Percentiles rank a stretch among this genome's conserved stretches.
phyloP scores from a whole-genome alignment of 805 yeast species.

The Suhomyces prunicola region DNA sequence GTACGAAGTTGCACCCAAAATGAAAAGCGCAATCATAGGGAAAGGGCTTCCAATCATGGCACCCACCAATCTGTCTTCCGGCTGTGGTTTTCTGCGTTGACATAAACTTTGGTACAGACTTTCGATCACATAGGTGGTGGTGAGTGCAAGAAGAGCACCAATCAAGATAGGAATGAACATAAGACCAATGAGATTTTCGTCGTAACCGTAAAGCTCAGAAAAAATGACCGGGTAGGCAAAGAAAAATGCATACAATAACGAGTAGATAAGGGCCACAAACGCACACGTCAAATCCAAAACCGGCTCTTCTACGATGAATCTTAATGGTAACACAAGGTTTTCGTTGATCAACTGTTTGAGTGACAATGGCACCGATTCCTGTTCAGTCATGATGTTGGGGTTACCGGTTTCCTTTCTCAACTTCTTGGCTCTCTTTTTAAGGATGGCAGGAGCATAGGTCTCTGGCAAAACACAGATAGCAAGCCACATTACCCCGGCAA shows the following conservation, averaged over 20 bases:
- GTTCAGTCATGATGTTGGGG: constrained; percentile 84
- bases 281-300: constrained; percentile 79
- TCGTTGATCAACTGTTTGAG: constrained; percentile 66
- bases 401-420: constrained; percentile 80
- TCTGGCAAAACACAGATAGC: constrained; percentile 70
- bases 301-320: constrained; percentile 76
- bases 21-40: constrained; percentile 76
- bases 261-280: constrained; percentile 84
- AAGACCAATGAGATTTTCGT: constrained; percentile 76
- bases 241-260: constrained; percentile 89
- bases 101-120: constrained; percentile 49
- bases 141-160: constrained; percentile 74
- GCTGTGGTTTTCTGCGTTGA: constrained; percentile 58
- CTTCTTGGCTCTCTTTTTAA: constrained; percentile 60
- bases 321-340: constrained; percentile 77
- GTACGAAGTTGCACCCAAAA: constrained; percentile 75
- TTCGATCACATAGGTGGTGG: constrained; percentile 75
- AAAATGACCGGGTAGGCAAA: constrained; percentile 93
- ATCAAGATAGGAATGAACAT: constrained; percentile 89
- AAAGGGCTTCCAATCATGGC: constrained; percentile 82
- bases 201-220: constrained; percentile 67
- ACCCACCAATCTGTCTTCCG: constrained; percentile 77
- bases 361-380: constrained; percentile 77
- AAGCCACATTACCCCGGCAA: constrained; percentile 83
- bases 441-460: constrained; percentile 81